Conservation (phyloP, 1,284 basidiomycete genomes). For the Pholiota adiposa region DNA sequence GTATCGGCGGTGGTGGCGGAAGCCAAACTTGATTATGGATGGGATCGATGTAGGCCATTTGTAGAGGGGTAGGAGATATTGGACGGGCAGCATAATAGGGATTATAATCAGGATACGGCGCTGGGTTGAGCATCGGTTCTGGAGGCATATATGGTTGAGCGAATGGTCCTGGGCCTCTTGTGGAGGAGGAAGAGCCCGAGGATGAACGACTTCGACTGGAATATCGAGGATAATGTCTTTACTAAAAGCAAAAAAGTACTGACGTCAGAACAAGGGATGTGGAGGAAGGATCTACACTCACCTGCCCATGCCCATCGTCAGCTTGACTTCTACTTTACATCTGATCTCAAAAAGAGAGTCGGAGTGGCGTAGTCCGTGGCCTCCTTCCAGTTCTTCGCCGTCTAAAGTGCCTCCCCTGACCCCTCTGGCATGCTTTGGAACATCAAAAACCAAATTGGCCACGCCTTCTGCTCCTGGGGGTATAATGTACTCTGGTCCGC, state of each 20-base stretch:
- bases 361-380: conserved; percentile 31
- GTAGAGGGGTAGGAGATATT: conserved; percentile 39
- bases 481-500: conserved; percentile 72
- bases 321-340: conserved; percentile 55
- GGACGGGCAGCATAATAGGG: conserved; percentile 38
- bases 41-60: conserved; percentile 42
- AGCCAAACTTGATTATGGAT: conserved; percentile 52
- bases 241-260: conserved; percentile 38
- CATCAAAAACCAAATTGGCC: conserved; percentile 75
- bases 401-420: conserved; percentile 59
- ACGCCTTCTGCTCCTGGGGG: conserved; percentile 74
- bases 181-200: conserved; percentile 44
- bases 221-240: conserved; percentile 70
- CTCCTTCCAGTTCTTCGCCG: conserved; percentile 42
- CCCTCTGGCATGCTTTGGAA: conserved; percentile 63
- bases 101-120: conserved; percentile 22
- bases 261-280: conserved; percentile 1
- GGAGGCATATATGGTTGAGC: conserved; percentile 3
- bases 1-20: conserved; percentile 28
- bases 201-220: conserved; percentile 68
- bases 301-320: conserved; percentile 69
- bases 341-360: conserved; percentile 69
- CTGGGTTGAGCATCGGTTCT: conserved; percentile 1
- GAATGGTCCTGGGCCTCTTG: conserved; percentile 22
- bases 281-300: conserved; percentile 31